phyloP scores from a whole-genome alignment of 148 eudicot genomes.

The Rhododendron vialii region DNA sequence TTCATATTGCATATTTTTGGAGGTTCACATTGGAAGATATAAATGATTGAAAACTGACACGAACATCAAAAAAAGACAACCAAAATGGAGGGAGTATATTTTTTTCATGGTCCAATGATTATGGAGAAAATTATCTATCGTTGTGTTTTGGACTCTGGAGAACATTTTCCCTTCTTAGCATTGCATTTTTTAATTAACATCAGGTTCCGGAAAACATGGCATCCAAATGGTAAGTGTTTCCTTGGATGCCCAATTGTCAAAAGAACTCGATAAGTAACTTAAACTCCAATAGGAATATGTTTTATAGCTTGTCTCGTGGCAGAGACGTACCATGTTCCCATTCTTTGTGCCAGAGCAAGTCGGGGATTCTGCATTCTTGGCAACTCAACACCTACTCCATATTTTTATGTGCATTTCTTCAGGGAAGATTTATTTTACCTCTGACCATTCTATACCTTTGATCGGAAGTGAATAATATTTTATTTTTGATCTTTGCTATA shows the following conservation, averaged over 20 bases:
- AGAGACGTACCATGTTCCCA: neutral
- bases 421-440: neutral
- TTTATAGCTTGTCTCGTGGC: neutral
- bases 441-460: neutral
- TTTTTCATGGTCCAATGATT: neutral
- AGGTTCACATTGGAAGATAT: too few species aligned
- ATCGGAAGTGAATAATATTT: neutral
- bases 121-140: neutral
- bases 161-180: neutral
- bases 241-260: neutral
- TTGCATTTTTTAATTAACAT: constrained; percentile 3
- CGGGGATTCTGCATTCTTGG: neutral
- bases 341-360: neutral
- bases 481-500: neutral
- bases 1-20: too few species aligned
- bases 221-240: neutral
- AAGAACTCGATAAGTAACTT: neutral
- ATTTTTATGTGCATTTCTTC: neutral
- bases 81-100: too few species aligned
- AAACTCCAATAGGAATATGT: neutral
- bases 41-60: too few species aligned
- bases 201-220: neutral
- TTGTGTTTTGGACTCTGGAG: neutral
- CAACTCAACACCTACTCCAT: neutral
- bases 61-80: too few species aligned